Conservation (phyloP, 768 basidiomycete species). For the Rossbeevera mucosa region DNA sequence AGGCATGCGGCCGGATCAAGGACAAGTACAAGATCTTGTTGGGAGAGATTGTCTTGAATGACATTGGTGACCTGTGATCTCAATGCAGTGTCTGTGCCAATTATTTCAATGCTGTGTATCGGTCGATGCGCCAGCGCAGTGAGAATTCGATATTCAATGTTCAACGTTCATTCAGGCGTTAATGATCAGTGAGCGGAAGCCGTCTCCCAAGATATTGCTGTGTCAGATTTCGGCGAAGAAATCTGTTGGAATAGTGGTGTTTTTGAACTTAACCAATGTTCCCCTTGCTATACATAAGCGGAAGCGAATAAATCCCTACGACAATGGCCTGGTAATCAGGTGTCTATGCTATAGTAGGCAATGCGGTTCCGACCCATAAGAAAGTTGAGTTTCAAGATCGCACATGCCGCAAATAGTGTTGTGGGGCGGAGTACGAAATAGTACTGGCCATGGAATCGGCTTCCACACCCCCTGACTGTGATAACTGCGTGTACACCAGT, state of each 20-base stretch:
- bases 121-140: background rate
- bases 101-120: slow-evolving; percentile 4
- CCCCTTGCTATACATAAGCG: background rate
- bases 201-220: slow-evolving; percentile 3
- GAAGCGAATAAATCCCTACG: background rate
- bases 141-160: slow-evolving; percentile 1
- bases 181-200: background rate
- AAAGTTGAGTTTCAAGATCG: slow-evolving; percentile 5
- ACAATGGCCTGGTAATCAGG: background rate
- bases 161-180: background rate
- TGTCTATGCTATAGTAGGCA: background rate
- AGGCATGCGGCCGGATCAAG: background rate
- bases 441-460: slow-evolving; percentile 7
- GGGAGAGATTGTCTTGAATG: slow-evolving; percentile 3
- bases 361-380: slow-evolving; percentile 9
- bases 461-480: slow-evolving; percentile 21
- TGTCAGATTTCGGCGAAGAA: background rate
- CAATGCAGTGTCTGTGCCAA: background rate
- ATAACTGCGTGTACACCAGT: slow-evolving; percentile 46
- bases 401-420: background rate
- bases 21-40: background rate
- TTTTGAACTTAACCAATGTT: background rate
- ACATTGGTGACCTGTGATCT: background rate
- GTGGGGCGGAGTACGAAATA: slow-evolving; percentile 24
- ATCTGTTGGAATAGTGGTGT: background rate